A percentile compares a stretch with the other conserved stretches of the same genome.
These are phyloP conservation scores for Rhizopogon salebrosus DNA, from an alignment of 768 basidiomycete species.

Conservation along the genomic window DNA sequence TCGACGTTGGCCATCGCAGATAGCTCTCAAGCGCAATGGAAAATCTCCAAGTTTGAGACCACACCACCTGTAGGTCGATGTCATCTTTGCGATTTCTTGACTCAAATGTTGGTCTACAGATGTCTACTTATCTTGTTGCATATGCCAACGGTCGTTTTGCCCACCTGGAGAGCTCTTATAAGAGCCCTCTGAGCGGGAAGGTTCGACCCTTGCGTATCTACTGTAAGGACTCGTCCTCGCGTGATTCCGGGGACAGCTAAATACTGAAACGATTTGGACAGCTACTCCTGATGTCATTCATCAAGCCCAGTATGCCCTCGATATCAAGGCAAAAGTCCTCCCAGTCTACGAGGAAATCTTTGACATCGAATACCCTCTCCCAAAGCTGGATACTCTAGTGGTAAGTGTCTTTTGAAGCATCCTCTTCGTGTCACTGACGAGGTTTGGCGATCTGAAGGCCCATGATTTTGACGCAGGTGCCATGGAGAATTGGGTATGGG, in stretches of 20 bases:
- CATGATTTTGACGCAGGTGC: constrained; percentile 88
- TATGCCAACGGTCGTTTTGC: constrained; percentile 80
- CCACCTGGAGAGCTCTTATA: constrained; percentile 69
- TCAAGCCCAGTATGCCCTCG: constrained; percentile 82
- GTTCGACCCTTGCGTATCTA: constrained; percentile 82
- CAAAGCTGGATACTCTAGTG: constrained; percentile 91
- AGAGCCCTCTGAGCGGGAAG: constrained; percentile 75
- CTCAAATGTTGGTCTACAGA: constrained; percentile 23
- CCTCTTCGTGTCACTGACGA: not conserved
- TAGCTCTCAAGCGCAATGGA: constrained; percentile 51
- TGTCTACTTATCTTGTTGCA: constrained; percentile 89
- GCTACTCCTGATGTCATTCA: constrained; percentile 79
- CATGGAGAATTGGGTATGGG: constrained; percentile 84
- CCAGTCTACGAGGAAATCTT: constrained; percentile 93
- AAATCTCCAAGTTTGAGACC: constrained; percentile 72
- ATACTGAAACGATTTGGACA: constrained; percentile 24
- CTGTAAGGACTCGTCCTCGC: constrained; percentile 35
- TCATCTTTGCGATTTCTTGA: not conserved
- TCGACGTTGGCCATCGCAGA: constrained; percentile 34
- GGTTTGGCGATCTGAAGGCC: constrained; percentile 35
- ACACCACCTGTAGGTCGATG: constrained; percentile 55
- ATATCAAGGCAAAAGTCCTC: constrained; percentile 75
- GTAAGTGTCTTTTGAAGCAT: constrained; percentile 32
- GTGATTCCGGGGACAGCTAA: not conserved
- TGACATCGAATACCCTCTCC: constrained; percentile 87